Evolutionary conservation across 148 eudicot genomes (phyloP).

Genomic region (Vaccinium macrocarpon): DNA sequence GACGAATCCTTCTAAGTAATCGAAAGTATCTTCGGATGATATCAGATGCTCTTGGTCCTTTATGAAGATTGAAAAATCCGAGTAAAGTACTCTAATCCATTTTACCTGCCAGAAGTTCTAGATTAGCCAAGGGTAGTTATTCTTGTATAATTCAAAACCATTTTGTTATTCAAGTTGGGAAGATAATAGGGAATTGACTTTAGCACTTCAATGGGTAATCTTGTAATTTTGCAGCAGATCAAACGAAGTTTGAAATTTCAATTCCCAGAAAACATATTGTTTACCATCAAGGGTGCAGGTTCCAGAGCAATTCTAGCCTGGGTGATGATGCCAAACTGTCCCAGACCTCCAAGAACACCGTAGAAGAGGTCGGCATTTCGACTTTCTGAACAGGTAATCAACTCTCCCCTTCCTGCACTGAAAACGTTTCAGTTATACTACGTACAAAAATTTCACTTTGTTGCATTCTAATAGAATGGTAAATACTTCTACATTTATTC

Average conservation of each 20-base stretch:
- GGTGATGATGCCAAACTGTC: conserved; percentile 94
- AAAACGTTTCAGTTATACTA: conserved; percentile 2
- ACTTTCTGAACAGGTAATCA: conserved; percentile 58
- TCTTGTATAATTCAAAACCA: background rate
- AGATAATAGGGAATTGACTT: no score
- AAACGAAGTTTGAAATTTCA: background rate
- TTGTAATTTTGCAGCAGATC: background rate
- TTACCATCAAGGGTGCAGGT: conserved; percentile 40
- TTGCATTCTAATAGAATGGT: background rate
- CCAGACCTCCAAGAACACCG: conserved; percentile 91
- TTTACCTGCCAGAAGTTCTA: conserved; percentile 56
- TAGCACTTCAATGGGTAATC: background rate
- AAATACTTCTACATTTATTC: background rate
- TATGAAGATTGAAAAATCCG: conserved; percentile 65
- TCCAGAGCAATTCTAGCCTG: conserved; percentile 35
- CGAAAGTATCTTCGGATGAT: conserved; percentile 58
- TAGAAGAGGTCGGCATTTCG: conserved; percentile 77
- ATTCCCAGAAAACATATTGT: background rate
- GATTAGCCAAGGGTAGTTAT: background rate
- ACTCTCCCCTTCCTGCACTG: conserved; percentile 75
- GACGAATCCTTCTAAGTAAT: conserved; percentile 89
- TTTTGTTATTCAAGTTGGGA: no score
- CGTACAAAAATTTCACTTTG: background rate
- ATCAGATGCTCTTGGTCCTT: conserved; percentile 84
- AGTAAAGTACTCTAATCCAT: conserved; percentile 85